phyloP scores from a whole-genome alignment of 306 rosid species.

The Gillenia trifoliata region DNA sequence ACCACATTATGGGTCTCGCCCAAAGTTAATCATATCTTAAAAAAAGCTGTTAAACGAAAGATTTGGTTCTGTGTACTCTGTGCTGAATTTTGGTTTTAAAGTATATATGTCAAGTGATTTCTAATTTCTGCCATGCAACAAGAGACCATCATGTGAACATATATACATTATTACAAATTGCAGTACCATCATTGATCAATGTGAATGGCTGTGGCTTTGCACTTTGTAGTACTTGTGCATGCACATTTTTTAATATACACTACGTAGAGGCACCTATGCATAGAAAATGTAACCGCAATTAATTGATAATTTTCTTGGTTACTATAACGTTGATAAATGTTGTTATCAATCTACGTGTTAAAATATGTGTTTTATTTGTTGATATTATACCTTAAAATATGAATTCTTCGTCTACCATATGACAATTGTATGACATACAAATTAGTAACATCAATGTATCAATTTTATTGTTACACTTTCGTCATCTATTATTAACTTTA shows the following conservation, averaged over 20 bases:
- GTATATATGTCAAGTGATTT: no score
- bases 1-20: conserved; percentile 61
- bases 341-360: neutral
- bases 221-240: neutral
- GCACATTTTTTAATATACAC: neutral
- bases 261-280: neutral
- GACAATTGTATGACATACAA: no score
- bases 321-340: no score
- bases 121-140: neutral
- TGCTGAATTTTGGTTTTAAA: conserved; percentile 3
- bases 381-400: no score
- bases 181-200: neutral
- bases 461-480: no score
- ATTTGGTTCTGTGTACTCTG: conserved; percentile 3
- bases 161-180: conserved; percentile 5
- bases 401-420: no score
- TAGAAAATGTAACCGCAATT: neutral
- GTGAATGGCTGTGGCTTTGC: neutral
- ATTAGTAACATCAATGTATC: no score
- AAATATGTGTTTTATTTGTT: no score
- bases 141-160: neutral
- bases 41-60: conserved; percentile 1
- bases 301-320: no score
- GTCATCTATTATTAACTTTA: neutral
- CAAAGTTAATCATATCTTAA: conserved; percentile 55